Evolutionary conservation across 805 yeast species (phyloP), one percentile per base, ranked within the genome.

Genomic region (Ogataea pilisensis): DNA sequence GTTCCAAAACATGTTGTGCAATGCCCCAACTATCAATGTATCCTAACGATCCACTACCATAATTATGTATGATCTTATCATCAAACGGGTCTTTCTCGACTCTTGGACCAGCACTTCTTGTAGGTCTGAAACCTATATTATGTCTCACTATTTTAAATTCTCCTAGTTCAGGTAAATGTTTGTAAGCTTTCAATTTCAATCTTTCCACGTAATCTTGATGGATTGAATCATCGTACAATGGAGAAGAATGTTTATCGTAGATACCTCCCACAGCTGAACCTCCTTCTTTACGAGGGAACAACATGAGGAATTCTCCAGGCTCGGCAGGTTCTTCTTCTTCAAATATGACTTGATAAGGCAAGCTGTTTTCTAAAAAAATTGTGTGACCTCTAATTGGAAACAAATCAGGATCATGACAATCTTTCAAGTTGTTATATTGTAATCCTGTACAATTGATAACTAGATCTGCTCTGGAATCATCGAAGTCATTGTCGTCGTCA

Each of bases 1-100:
- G 36, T 13, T 55, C 48, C 22, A 54, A 45, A 0, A 74, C 78
- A 39, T 65, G 66, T 17, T 51, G 39, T 3, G 76, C 86, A 26
- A 73, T 69, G n/a, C 87, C 87, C 50, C 76, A 76, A 8, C 83
- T 75, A 33, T 78, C 61, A 50, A 82, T 86, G 51, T 69, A 83
- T 1, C 89, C 89, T 65, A 74, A 67, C 2, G 86, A 85, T 8
- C 83, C 88, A 31, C 80, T 75, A 5, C 90, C 89, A 54, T 83
- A 83, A 25, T 78, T 81, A 53, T 82, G 78, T 12, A 83, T 62
- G 11, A 80, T 35, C 12, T 35, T 41, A 18, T 41, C 22, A 27
- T 47, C 34, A 3, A n/a, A 13, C 2, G 37, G 27, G 38, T 65
- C 69, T 12, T 47, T 28, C 26, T 72, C 73, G 3, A 78, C 57